These are phyloP conservation scores for Trichoderma brevicompactum DNA, from an alignment of 2,329 filamentous ascomycete species.

Conservation along the genomic window DNA sequence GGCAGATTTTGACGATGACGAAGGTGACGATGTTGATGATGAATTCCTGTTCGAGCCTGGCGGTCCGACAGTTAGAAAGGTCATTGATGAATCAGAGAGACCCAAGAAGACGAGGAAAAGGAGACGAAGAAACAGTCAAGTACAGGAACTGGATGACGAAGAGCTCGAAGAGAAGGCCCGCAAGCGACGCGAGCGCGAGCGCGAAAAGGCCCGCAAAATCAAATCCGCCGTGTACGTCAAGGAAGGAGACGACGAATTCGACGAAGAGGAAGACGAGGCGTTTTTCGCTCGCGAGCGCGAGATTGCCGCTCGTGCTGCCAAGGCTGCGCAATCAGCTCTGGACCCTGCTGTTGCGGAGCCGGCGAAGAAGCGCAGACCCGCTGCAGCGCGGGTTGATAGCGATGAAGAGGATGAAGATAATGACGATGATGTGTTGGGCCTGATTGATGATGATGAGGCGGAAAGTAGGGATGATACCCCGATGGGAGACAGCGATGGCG, in stretches of 20 bases:
- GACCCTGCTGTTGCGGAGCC: conserved; percentile 21
- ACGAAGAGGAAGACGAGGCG: conserved; percentile 68
- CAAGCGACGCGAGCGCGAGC: conserved; percentile 67
- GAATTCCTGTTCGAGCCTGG: conserved; percentile 71
- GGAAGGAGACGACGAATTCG: conserved; percentile 86
- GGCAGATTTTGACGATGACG: conserved; percentile 70
- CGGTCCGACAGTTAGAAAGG: conserved; percentile 63
- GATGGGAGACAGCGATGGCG: conserved; percentile 39
- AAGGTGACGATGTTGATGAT: conserved; percentile 54
- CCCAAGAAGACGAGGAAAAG: conserved; percentile 48
- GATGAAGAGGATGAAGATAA: conserved; percentile 39
- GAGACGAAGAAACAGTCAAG: conserved; percentile 55
- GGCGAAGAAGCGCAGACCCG: conserved; percentile 39
- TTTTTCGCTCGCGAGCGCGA: conserved; percentile 76
- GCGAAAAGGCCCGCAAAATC: conserved; percentile 77
- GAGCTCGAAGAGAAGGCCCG: conserved; percentile 67
- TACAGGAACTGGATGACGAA: conserved; percentile 59
- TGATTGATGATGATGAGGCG: conserved; percentile 34
- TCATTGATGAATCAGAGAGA: conserved; percentile 61
- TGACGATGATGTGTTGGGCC: conserved; percentile 35
- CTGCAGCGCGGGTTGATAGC: conserved; percentile 36
- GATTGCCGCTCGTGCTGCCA: conserved; percentile 59
- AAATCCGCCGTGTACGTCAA: conserved; percentile 85
- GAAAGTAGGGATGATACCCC: conserved; percentile 30
- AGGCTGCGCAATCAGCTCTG: conserved; percentile 39